Base-by-base conservation (phyloP, 2,329 filamentous ascomycete species). In the Tolypocladium capitatum region DNA sequence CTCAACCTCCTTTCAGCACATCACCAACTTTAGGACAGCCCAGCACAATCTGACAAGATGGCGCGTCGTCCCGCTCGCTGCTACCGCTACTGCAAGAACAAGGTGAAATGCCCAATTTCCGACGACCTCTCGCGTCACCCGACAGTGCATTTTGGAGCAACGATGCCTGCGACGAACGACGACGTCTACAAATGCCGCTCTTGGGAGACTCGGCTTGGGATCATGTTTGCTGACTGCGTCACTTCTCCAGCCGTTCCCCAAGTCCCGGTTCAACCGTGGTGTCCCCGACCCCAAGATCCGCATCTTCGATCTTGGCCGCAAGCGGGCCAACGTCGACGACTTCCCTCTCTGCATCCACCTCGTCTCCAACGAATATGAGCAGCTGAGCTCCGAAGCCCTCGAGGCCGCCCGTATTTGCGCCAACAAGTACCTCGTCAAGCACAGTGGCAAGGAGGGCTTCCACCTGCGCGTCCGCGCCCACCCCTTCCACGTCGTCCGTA, bases 11-110 rank as follows among this genome's bases (percentile, higher is more conserved):
- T 55, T 60, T 59, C 57, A 61, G 61, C 63, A 63, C 60, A 64
- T 56, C 63, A 68, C 56, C 56, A 56, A 56, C 46, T 52, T 49
- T 52, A 54, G 61, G 58, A 61, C 53, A 55, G 48, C 54, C 52
- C 59, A 65, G 63, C 56, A 63, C 62, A 80, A 74, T 76, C 78
- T 74, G 80, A 83, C 84, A 90, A 84, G 80, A 98, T 98, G 92
- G 92, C 92, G 70, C 89, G 92, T 76, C 89, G 92, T 86, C 92
- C 92, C 70, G 92, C 92, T 69, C 86, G 92, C 80, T 98, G 92
- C 80, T 98, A 95, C 83, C 85, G 92, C 70, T 98, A 98, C 86
- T 98, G 92, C 90, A 98, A 98, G 88, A 98, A 97, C 85, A 96
- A 96, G 89, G 89, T 94, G 71, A 75, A 84, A 73, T 55, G 45